Evolutionary conservation across 2,329 filamentous ascomycete genomes (phyloP), one percentile per base, ranked within the genome.

Genomic region (Zelopaecilomyces penicillatus): DNA sequence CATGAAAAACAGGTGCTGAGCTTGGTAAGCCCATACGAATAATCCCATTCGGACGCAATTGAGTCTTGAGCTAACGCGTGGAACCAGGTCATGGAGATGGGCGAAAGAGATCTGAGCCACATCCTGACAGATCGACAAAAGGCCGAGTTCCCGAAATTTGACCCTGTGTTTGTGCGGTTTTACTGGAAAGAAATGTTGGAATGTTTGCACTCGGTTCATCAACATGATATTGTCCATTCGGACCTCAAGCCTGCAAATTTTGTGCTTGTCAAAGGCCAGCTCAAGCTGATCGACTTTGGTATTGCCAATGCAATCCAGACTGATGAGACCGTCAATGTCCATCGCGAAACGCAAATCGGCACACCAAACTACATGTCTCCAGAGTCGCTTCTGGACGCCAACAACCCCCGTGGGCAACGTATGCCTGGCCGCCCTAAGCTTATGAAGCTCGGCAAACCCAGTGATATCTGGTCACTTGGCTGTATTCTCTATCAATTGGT

Each of bases 111-210:
- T 64, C 77, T 98, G 57, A 86, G 94, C 59, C 87, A 84, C 44
- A 81, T 97, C 43, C 76, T 98, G 52, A 83, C 82, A 32, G 78
- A 82, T 52, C 80, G 82, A 7, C 70, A 87, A 56, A 87, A 82
- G 57, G 77, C 74, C 0, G 83, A 89, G 49, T 79, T 85, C 43
- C 79, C 86, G 34, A 78, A 75, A 48, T 84, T 98, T 49, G 93
- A 98, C 60, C 76, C 87, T 2, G 86, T 85, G 43, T 96, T 97
- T 63, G 88, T 93, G 9, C 85, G 93, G n/a, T 94, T 87, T 66
- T 95, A 95, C 71, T 98, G 93, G 93, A 93, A 95, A 64, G 93
- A 98, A 67, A 98, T 98, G 93, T 82, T 98, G 12, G 89, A 95
- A 63, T 97, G 93, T 61, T 80, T 98, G 5, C 80, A 87, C 54